Base-by-base conservation (phyloP, 2,329 filamentous ascomycete genomes). In the Chaetomiaceae sp. region DNA sequence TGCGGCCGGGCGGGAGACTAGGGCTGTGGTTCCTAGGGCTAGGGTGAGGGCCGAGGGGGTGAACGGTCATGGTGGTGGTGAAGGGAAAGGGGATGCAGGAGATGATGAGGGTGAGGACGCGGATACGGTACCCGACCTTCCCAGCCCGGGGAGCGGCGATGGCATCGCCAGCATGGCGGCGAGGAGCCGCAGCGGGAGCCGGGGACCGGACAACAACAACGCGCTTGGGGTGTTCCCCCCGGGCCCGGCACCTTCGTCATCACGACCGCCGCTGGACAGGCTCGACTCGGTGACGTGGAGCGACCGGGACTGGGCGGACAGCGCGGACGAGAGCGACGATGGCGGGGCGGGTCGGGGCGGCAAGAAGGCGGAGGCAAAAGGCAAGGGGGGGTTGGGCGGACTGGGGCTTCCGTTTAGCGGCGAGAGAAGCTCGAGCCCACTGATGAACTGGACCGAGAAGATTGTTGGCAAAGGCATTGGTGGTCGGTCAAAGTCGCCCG, bases 41-140 rank as follows among this genome's bases (percentile, higher is more conserved):
- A 73, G 81, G n/a, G 86, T 86, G 8, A 72, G 76, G 33, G 85
- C 90, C 66, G 84, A 75, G 15, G 76, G 72, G 51, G n/a, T n/a
- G n/a, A n/a, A n/a, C n/a, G 54, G 62, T 50, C 48, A 54, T 34
- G 55, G 56, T 59, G 6, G 62, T 12, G 66, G 73, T 49, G 8
- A 65, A 62, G n/a, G 59, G 62, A 19, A 41, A 45, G 18, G 14
- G 24, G 19, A 42, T 56, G 15, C 24, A 42, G 33, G 30, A 38
- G 11, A 37, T 29, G 7, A 27, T 24, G 52, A 54, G 4, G 59
- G 62, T 9, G 68, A 72, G 52, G 72, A 70, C 3, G 61, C 62
- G 17, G 75, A 77, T 45, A 60, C 64, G 33, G 68, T 78, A 4
- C 60, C 70, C 2, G 72, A 74, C 36, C 61, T 78, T 26, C 73